Conservation (phyloP, 768 basidiomycete genomes). For the Terana coerulea region DNA sequence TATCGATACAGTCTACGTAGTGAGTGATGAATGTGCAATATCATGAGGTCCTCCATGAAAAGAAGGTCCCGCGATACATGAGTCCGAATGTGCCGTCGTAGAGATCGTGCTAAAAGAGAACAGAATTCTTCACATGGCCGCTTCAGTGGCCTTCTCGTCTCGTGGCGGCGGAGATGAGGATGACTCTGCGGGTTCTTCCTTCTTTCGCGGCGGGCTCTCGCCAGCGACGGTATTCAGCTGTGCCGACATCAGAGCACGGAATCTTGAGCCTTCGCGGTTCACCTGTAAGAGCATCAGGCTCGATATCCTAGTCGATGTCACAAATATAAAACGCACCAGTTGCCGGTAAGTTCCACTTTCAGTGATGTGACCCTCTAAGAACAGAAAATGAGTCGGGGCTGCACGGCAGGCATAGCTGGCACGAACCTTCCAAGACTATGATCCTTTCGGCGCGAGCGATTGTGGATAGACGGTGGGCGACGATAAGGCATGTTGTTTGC, state of each 20-base stretch:
- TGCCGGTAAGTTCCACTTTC: conserved; percentile 82
- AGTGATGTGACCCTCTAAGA: conserved; percentile 66
- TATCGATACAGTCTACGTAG: conserved; percentile 3
- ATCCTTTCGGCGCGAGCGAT: conserved; percentile 89
- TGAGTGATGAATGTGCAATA: not conserved
- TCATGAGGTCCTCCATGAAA: not conserved
- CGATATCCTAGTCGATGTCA: not conserved
- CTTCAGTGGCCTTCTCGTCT: conserved; percentile 3
- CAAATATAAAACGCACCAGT: conserved; percentile 45
- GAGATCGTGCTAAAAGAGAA: no score
- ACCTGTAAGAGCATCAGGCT: conserved; percentile 38
- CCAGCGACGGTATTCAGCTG: conserved; percentile 58
- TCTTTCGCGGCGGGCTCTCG: conserved; percentile 10
- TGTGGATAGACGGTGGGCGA: conserved; percentile 86
- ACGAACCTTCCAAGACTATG: conserved; percentile 77
- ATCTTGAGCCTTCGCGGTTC: conserved; percentile 68
- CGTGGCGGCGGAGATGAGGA: no score
- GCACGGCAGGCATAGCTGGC: not conserved
- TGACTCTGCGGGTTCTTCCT: no score
- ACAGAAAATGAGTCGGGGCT: not conserved
- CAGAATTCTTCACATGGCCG: conserved; percentile 1
- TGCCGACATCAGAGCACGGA: conserved; percentile 86
- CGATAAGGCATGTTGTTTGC: conserved; percentile 84
- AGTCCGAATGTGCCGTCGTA: not conserved
- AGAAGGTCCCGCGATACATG: not conserved